Base-by-base conservation (phyloP, 2,329 filamentous ascomycete genomes). In the Ambrosiella cleistominuta region DNA sequence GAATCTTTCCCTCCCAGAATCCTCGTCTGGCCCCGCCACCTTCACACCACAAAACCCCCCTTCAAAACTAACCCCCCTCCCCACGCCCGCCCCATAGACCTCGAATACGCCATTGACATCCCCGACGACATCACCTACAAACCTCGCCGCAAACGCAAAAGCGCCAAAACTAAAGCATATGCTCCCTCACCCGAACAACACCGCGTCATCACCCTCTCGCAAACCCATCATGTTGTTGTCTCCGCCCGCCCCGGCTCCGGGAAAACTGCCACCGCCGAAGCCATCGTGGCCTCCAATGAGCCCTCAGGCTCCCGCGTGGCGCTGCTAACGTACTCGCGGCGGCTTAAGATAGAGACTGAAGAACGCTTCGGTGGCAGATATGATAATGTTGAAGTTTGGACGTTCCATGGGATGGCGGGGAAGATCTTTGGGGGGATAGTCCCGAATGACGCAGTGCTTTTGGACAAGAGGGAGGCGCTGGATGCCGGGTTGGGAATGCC, bases 161-260 rank as follows among this genome's bases (percentile, higher is more conserved):
- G 27, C 27, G 4, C 27, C 27, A 27, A 27, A 27, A 37, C 27
- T 3, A 27, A 27, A 27, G 5, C 2, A 7, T 51, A 27, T 12
- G 19, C 5, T 19, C 64, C 65, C 36, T 68, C 66, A 1, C 11
- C 50, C 3, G 65, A 67, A 40, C 66, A 68, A 54, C 15, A 56
- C 4, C 56, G 56, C 17, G 62, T 68, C 9, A 66, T 66, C 9
- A 56, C 62, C 6, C 55, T 64, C 1, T 64, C 65, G n/a, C 42
- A 54, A 9, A 57, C 50, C 6, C 61, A 66, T 36, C 67, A 69
- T 60, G 63, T 67, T 1, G 61, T 69, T 6, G 66, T 69, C 9
- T 68, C 67, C 1, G 67, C 66, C 2, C 63, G 66, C 15, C 67
- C 67, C 6, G 67, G 67, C 0, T 66, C 67, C 1, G 67, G 67